phyloP scores from a whole-genome alignment of 768 basidiomycete species.

The Atractiella rhizophila region DNA sequence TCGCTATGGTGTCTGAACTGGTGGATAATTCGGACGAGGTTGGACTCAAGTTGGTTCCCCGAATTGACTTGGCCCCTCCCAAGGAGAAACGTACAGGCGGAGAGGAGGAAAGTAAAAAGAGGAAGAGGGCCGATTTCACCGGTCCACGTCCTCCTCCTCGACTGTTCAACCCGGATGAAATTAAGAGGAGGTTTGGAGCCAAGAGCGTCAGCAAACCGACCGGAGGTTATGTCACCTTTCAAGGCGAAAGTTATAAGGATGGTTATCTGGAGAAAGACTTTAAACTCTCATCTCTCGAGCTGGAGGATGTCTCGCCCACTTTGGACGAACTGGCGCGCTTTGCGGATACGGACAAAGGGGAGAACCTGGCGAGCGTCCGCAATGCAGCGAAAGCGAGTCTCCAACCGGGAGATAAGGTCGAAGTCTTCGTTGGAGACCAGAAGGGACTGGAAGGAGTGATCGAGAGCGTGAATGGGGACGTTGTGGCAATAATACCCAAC shows the following conservation, averaged over 20 bases:
- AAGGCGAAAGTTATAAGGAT: constrained; percentile 75
- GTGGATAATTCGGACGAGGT: constrained; percentile 82
- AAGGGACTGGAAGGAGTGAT: constrained; percentile 77
- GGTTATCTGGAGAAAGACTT: constrained; percentile 94
- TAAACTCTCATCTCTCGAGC: constrained; percentile 44
- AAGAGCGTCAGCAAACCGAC: constrained; percentile 49
- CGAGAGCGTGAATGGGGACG: constrained; percentile 62
- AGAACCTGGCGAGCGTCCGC: constrained; percentile 72
- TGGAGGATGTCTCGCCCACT: constrained; percentile 81
- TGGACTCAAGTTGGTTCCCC: constrained; percentile 80
- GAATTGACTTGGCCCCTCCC: constrained; percentile 84
- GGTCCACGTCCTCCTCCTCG: constrained; percentile 53
- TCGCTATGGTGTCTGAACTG: constrained; percentile 84
- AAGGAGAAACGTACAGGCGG: constrained; percentile 33
- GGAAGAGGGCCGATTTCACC: constrained; percentile 33
- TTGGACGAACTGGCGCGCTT: constrained; percentile 90
- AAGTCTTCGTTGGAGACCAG: constrained; percentile 93
- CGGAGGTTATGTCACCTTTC: constrained; percentile 40
- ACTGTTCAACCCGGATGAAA: constrained; percentile 82
- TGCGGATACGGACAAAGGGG: constrained; percentile 35
- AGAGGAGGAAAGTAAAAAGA: constrained; percentile 35
- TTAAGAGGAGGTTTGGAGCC: constrained; percentile 56
- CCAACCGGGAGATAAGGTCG: constrained; percentile 93
- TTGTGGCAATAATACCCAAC: constrained; percentile 38
- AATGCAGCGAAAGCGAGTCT: constrained; percentile 76